Base-by-base conservation (phyloP, 139 green algal genomes). In the Chlamydomonas schloesseri region DNA sequence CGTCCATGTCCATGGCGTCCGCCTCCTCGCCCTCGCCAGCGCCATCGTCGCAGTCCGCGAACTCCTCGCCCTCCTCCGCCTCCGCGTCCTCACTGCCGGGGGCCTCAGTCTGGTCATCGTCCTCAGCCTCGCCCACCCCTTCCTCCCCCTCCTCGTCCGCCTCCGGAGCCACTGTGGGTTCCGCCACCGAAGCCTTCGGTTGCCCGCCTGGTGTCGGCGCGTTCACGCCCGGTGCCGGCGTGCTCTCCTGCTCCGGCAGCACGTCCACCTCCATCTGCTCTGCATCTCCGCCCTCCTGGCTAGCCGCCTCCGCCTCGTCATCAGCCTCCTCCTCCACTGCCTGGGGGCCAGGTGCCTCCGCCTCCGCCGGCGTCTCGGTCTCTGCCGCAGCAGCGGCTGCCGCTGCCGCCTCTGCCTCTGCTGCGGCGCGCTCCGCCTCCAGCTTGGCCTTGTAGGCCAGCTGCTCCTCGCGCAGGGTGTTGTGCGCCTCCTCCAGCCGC, bases 391-490 rank as follows among this genome's bases (percentile, higher is more conserved):
- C 80, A 4, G 31, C 17, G 26, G 65, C 65, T 68, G 78, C 69
- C n/a, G 70, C 70, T 6, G 70, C 36, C 3, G 34, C 70, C 21
- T n/a, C 37, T 6, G 11, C 70, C 70, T 31, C 65, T 26, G 53
- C 60, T 5, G 28, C 62, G 10, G 37, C 62, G 28, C 71, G 77
- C 77, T 73, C 60, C 29, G n/a, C 42, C 42, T 50, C 42, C 42
- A 50, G 6, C 42, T 50, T 50, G 42, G 42, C 42, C 42, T 13
- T 50, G 42, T 50, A 50, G 6, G 42, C 42, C 42, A 50, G 2
- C 80, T 86, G 67, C 69, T 86, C 80, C 68, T 86, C 67, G 33
- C 29, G 42, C 33, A 86, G 67, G 28, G 68, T 31, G 20, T 21
- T n/a, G 68, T 86, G 68, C 68, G 68, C 80, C 50, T 86, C 80